Percentiles rank a stretch among this genome's conserved stretches.
Conservation (phyloP, 1,139 yeast genomes). For the Zygosaccharomyces sapae region DNA sequence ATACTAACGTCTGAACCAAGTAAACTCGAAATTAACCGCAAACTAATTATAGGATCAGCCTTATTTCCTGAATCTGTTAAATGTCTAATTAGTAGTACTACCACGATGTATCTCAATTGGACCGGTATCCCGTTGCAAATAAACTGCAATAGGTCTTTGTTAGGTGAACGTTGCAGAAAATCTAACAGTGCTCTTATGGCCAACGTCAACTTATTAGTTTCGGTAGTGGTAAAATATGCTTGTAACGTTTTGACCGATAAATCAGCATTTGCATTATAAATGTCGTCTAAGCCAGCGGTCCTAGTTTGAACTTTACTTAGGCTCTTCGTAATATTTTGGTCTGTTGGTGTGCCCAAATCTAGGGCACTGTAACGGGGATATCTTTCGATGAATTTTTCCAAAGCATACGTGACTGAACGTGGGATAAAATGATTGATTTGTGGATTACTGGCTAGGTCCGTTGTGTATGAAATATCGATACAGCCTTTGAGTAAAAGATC, state of each 20-base stretch:
- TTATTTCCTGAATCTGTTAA: conserved; percentile 24
- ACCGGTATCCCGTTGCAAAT: conserved; percentile 83
- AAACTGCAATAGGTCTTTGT: conserved; percentile 49
- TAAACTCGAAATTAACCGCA: conserved; percentile 58
- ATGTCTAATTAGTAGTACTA: conserved; percentile 42
- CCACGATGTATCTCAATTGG: conserved; percentile 71
- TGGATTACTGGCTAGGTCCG: conserved; percentile 30
- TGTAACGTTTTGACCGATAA: conserved; percentile 44
- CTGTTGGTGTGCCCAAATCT: conserved; percentile 18
- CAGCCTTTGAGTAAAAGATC: conserved; percentile 33
- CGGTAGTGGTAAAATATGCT: conserved; percentile 48
- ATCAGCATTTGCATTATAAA: conserved; percentile 30
- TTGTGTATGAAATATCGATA: conserved; percentile 30
- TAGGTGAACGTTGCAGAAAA: conserved; percentile 37
- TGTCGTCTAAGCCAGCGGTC: conserved; percentile 25
- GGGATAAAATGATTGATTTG: conserved; percentile 29
- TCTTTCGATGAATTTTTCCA: conserved; percentile 28
- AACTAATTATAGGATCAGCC: conserved; percentile 45
- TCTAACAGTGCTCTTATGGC: conserved; percentile 46
- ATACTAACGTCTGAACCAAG: conserved; percentile 76
- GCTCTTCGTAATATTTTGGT: conserved; percentile 24
- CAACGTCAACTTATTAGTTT: conserved; percentile 46
- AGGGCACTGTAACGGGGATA: conserved; percentile 24
- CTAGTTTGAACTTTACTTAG: conserved; percentile 34
- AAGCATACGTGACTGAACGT: conserved; percentile 25